Base-by-base conservation (phyloP, 805 yeast species). In the Monosporozyma aerobia region DNA sequence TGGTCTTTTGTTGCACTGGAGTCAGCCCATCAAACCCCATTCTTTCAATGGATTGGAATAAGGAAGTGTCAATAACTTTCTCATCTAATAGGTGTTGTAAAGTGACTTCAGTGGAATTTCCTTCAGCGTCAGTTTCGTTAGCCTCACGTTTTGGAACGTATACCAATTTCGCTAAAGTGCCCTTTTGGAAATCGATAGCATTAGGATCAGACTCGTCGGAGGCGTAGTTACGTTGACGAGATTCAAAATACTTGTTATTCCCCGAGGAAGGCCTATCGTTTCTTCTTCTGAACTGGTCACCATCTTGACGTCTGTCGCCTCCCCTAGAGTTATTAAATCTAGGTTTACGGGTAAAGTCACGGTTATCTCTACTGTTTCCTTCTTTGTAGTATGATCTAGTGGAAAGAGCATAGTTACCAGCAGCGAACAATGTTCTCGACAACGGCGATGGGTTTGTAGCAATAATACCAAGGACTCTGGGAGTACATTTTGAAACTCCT, bases 1-100 rank as follows among this genome's bases (percentile, higher is more conserved):
- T 75, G 11, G 90, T 73, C 57, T 76, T 72, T 53, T 78, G 77
- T 65, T 87, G 95, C 30, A 86, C 92, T 3, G 82, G 78, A 0
- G 94, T 86, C 58, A 87, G 73, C 11, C 74, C 71, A 6, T 67
- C 67, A 60, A 77, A 81, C 2, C 80, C 78, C 54, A 79, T 70
- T 16, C 67, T 62, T 4, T 61, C 60, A 22, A 77, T 61, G 10
- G 80, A 74, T 30, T 65, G 57, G 40, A 61, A 64, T 11, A 73
- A 47, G 14, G 56, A 62, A 7, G 51, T 51, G 44, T 67, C 63
- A 30, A 73, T 56, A 14, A 68, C 46, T 1, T 63, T 63, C 8
- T 65, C 65, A 2, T 66, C 65, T 27, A 59, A 49, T 3, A 72
- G 56, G n/a, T 59, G 56, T 44, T 61, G 63, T 16, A 68, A 49